Percentiles rank a stretch among this genome's conserved stretches.
These are phyloP conservation scores for Pleurotus cornucopiae DNA, from an alignment of 768 basidiomycete species.

Conservation along the genomic window DNA sequence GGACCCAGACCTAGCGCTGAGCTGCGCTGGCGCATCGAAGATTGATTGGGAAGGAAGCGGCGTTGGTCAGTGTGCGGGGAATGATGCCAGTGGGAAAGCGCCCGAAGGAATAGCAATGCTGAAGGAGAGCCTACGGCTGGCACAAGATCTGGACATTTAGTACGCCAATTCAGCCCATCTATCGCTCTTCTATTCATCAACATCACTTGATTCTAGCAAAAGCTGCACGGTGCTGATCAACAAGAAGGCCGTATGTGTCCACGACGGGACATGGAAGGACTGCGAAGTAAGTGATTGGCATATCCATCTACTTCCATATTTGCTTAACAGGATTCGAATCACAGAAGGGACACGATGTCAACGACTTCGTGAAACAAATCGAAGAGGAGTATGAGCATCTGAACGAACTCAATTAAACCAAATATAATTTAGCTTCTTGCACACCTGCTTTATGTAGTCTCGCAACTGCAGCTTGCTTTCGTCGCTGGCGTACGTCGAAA, in stretches of 20 bases:
- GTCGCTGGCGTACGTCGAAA: too few relatives aligned
- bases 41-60: constrained; percentile 67
- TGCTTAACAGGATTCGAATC: constrained; percentile 54
- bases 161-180: constrained; percentile 24
- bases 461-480: too few relatives aligned
- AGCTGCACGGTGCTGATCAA: constrained; percentile 88
- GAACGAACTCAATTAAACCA: constrained; percentile 30
- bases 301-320: constrained; percentile 40
- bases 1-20: constrained; percentile 51
- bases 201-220: constrained; percentile 42
- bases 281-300: constrained; percentile 40
- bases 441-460: too few relatives aligned
- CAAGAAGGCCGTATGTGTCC: constrained; percentile 58
- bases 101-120: constrained; percentile 64
- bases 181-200: not conserved
- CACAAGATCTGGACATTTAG: constrained; percentile 49
- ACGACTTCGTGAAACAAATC: constrained; percentile 78
- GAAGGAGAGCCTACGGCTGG: constrained; percentile 49
- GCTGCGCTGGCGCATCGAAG: constrained; percentile 59
- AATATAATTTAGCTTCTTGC: not conserved
- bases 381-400: constrained; percentile 66
- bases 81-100: constrained; percentile 57
- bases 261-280: constrained; percentile 12
- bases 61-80: constrained; percentile 55
- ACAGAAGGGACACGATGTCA: constrained; percentile 71